Evolutionary conservation across 352 stramenopile species (phyloP), one percentile per base, ranked within the genome.

Genomic region (Globisporangium spiculum): DNA sequence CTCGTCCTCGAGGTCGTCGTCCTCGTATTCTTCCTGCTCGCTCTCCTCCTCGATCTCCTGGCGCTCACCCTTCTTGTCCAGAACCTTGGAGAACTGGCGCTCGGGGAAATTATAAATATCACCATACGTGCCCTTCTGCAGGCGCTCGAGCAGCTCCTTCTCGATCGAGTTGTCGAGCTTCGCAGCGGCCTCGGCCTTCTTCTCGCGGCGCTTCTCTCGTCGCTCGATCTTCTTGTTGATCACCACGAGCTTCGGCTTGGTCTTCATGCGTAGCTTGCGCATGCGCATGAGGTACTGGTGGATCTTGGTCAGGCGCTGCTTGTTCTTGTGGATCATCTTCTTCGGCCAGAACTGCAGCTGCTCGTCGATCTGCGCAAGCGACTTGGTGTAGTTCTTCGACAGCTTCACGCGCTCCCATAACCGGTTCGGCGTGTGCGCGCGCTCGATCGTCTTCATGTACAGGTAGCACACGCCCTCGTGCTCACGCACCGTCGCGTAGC

Each of bases 71-170:
- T 88, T 83, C 73, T 86, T 78, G 53, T 92, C 86, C 36, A 96
- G 72, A 60, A 96, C 86, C 50, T 95, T 94, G 65, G 90, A 84
- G 75, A 97, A 97, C 71, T 96, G 80, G 71, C 79, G 86, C 80
- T 98, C 91, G 54, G 97, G 96, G 82, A 99, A 99, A 81, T 99
- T 99, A 87, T 99, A 99, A 83, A 99, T 99, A 86, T 99, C 97
- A 65, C 97, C 97, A 83, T 99, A 99, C 6, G 96, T 99, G 72
- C 97, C 97, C 75, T 98, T 97, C 69, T 98, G 80, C 67, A 99
- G 80, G 48, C 97, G 90, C 77, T 99, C 95, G 30, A 99, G 88
- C 66, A 99, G 86, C 84, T 99, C 98, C 76, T 98, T 98, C 81
- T 99, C 93, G 73, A 99, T 99, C 53, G 83, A 85, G 56, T 86